Base-by-base conservation (phyloP, 2,329 filamentous ascomycete species). In the Fonsecaea pugnacius region DNA sequence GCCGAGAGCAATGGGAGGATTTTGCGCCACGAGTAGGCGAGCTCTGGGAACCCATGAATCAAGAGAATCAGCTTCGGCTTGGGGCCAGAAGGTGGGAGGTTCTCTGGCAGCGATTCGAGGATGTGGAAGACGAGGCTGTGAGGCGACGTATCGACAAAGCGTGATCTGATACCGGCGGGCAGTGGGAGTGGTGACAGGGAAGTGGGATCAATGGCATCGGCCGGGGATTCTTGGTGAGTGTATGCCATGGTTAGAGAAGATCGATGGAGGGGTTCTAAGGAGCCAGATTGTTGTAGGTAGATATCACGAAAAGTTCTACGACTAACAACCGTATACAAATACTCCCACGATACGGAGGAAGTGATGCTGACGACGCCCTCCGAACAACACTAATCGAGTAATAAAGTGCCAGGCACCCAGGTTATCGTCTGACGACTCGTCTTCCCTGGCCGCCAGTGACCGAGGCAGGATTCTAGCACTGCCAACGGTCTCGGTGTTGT, bases 11-110 rank as follows among this genome's bases (percentile, higher is more conserved):
- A 73, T 6, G 83, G 81, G 70, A 91, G 80, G 38, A 89, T 76
- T 62, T 87, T 85, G 58, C 88, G 84, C 87, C 88, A 91, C 53
- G 87, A 89, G 73, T 84, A 91, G 32, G 88, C 86, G 1, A 91
- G 78, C 71, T 90, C 88, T 1, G 88, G 88, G 67, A 85, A 91
- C 40, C 88, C 88, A 54, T 72, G 70, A 35, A 68, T 38, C 38
- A 67, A 55, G 60, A 71, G 43, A 32, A 71, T 69, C 14, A 72
- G 65, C 38, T 68, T 58, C 18, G 70, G 68, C 55, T 63, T 68
- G 14, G 52, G 58, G 24, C 59, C 59, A 38, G 60, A 43, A 30
- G 63, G 57, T 5, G 52, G 38, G 18, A 63, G 6, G 16, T 52
- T 59, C 14, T 38, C 35, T 8, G 70, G 70, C 1, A 70, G 56